phyloP scores from a whole-genome alignment of 1,284 basidiomycete species.

The Apiotrichum mycotoxinovorans region DNA sequence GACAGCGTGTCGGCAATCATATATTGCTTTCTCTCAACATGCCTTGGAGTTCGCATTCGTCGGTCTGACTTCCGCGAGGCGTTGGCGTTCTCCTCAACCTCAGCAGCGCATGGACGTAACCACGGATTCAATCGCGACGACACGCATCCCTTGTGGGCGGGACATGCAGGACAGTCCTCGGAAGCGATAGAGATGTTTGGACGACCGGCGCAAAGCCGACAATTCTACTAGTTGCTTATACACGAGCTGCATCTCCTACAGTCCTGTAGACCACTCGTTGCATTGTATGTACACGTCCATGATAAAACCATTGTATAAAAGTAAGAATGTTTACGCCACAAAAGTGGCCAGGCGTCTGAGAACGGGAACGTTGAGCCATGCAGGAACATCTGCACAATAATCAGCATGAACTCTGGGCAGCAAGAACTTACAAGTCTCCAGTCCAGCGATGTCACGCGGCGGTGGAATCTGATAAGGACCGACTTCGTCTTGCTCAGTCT shows the following conservation, averaged over 20 bases:
- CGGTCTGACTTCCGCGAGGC: constrained; percentile 40
- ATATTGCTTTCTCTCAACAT: constrained; percentile 48
- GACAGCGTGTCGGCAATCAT: constrained; percentile 35
- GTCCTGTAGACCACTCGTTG: not conserved
- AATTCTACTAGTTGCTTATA: not conserved
- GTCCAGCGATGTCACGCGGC: constrained; percentile 45
- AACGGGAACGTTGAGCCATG: constrained; percentile 38
- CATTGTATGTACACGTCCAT: constrained; percentile 1
- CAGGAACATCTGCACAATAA: constrained; percentile 32
- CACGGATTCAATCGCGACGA: not conserved
- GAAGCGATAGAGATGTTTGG: constrained; percentile 6
- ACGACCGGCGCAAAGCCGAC: not conserved
- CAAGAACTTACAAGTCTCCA: constrained; percentile 48
- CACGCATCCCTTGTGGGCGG: constrained; percentile 4
- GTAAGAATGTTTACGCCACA: constrained; percentile 23
- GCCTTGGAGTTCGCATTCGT: constrained; percentile 40
- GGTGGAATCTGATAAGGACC: constrained; percentile 59
- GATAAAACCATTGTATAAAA: constrained; percentile 4
- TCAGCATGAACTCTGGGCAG: not conserved
- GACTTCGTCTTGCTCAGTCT: constrained; percentile 92
- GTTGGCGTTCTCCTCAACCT: constrained; percentile 19
- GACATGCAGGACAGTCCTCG: not conserved
- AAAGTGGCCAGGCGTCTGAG: constrained; percentile 40
- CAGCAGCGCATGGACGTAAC: not conserved
- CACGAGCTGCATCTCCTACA: not conserved